Percentiles rank a stretch among this genome's conserved stretches.
Conservation (phyloP, 192 early-diverging fungal genomes). For the Spizellomyces punctatus region DNA sequence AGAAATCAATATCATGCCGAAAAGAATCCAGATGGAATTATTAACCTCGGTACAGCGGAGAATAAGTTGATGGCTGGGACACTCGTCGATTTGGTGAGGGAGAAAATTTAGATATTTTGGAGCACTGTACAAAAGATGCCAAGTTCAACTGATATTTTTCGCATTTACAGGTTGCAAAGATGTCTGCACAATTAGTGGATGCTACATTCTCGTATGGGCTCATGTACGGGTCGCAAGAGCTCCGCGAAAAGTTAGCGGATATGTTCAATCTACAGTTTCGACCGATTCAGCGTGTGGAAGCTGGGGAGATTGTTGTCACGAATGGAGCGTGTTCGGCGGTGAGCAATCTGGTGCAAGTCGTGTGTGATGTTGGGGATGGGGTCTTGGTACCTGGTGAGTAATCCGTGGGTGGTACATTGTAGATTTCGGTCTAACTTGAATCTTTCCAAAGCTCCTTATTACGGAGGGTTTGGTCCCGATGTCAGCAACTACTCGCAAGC, state of each 20-base stretch:
- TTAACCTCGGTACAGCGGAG: conserved; percentile 82
- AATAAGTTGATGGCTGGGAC: conserved; percentile 63
- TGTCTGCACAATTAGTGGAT: no score
- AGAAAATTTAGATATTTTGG: conserved; percentile 42
- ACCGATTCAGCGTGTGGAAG: conserved; percentile 42
- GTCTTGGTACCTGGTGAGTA: conserved; percentile 59
- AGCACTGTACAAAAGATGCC: conserved; percentile 38
- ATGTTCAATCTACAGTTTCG: conserved; percentile 70
- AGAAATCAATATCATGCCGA: conserved; percentile 40
- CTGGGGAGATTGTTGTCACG: conserved; percentile 60
- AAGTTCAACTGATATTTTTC: not conserved
- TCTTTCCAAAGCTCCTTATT: conserved; percentile 53
- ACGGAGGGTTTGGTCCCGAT: conserved; percentile 74
- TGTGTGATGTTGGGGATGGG: conserved; percentile 72
- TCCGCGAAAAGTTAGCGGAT: conserved; percentile 62
- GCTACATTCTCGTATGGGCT: conserved; percentile 36
- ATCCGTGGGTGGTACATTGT: no score
- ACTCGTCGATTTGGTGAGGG: not conserved
- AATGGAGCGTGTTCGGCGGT: conserved; percentile 72
- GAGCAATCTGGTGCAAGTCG: conserved; percentile 62
- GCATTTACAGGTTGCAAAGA: no score
- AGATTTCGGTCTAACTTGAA: no score
- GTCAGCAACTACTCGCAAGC: conserved; percentile 46
- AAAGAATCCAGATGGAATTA: conserved; percentile 68
- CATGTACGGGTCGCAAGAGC: conserved; percentile 55